Base-by-base conservation (phyloP, 1,284 basidiomycete genomes). In the Ganoderma meredithae region DNA sequence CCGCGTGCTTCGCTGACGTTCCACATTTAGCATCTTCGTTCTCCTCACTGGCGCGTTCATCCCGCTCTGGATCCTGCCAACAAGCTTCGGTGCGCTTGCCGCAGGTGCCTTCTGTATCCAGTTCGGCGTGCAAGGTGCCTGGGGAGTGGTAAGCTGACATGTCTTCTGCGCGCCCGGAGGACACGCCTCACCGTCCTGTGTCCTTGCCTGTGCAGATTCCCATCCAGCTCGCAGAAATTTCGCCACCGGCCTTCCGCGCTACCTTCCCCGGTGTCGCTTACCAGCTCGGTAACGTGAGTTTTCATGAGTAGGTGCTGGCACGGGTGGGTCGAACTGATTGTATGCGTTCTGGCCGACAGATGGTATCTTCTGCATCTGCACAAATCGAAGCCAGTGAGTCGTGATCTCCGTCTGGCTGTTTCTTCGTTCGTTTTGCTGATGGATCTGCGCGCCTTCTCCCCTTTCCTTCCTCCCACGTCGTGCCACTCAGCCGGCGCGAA, bases 231-330 rank as follows among this genome's bases (percentile, higher is more conserved):
- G 87, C 91, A 3, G 97, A 99, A 80, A 90, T 97, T 81, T 92
- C 94, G 0, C 95, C 96, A 0, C 91, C 96, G 0, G 95, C 95
- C 0, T 99, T 98, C 87, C 87, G 97, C 64, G 95, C 96, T 9
- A 94, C 95, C 0, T 98, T 97, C 85, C 92, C 93, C 25, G 97
- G 97, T 72, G 88, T 97, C 0, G 91, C 94, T 0, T 99, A 97
- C 81, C 96, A 98, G 76, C 77, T 95, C 53, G 92, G 94, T 67
- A 93, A 93, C 77, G 83, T 86, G 68, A 27, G 83, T 79, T 4
- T 13, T 43, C 3, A 52, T 44, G 44, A 49, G 40, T 27, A 31
- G 19, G 22, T 33, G 40, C 44, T 33, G 39, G 33, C 40, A 25
- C 19, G 39, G 27, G 25, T 12, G 12, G 17, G 52, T 12, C 19